Conservation (phyloP, 2,329 filamentous ascomycete genomes). For the Phyllosticta capitalensis region DNA sequence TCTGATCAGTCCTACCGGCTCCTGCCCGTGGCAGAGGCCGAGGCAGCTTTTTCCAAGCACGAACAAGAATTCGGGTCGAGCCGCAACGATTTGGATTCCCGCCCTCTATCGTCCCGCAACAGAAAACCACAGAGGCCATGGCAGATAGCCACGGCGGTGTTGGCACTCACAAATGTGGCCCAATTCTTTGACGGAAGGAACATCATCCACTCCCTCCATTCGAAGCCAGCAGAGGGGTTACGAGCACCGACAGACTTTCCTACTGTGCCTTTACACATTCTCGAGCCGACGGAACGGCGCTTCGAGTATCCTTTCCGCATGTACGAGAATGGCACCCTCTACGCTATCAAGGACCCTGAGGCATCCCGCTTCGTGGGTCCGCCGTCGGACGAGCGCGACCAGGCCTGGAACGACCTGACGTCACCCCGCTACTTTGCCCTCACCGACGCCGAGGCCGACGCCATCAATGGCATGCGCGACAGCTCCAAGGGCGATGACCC, state of each 20-base stretch:
- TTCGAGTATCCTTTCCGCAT: background rate
- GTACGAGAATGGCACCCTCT: background rate
- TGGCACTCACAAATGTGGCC: background rate
- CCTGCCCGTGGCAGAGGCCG: background rate
- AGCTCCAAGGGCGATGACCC: background rate
- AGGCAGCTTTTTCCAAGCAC: background rate
- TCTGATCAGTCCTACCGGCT: background rate
- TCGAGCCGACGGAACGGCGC: background rate
- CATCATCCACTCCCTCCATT: background rate
- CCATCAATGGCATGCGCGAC: background rate
- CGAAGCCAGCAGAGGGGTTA: background rate
- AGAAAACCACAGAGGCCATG: background rate
- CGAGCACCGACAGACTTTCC: background rate
- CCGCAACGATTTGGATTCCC: background rate
- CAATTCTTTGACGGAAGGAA: background rate
- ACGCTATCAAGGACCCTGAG: background rate
- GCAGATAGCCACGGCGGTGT: background rate
- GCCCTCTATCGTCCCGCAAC: background rate
- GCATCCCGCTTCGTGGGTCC: constrained; percentile 13
- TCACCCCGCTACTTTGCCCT: constrained; percentile 1
- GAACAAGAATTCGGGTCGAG: background rate
- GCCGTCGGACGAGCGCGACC: constrained; percentile 12
- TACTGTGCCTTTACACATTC: background rate
- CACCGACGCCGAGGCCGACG: background rate
- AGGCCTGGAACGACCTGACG: constrained; percentile 13